These are phyloP conservation scores for Gaeumannomyces sp. DNA, from an alignment of 2,329 filamentous ascomycete species.

Conservation along the genomic window DNA sequence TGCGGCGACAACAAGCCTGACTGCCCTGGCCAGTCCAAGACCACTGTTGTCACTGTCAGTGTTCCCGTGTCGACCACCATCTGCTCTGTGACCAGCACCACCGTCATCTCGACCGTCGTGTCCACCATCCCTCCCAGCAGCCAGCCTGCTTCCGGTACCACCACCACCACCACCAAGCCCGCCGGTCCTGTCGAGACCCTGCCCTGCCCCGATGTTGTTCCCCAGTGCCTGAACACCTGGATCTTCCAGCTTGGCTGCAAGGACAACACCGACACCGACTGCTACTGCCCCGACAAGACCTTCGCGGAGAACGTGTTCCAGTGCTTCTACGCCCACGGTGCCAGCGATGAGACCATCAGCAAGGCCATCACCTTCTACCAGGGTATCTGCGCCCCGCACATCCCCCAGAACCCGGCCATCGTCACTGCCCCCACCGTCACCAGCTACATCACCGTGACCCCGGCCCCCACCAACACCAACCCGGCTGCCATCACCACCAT, in stretches of 20 bases:
- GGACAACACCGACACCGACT: conserved; percentile 74
- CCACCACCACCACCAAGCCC: conserved; percentile 30
- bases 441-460: conserved; percentile 50
- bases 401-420: conserved; percentile 75
- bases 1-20: conserved; percentile 39
- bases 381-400: conserved; percentile 77
- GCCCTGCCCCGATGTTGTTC: conserved; percentile 65
- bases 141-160: conserved; percentile 12
- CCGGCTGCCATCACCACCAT: conserved; percentile 41
- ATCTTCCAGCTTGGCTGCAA: conserved; percentile 66
- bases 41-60: conserved; percentile 39
- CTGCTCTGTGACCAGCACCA: conserved; percentile 54
- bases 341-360: conserved; percentile 57
- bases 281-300: conserved; percentile 76
- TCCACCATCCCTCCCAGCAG: conserved; percentile 19
- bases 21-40: conserved; percentile 44
- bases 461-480: conserved; percentile 32
- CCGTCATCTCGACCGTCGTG: conserved; percentile 27
- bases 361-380: conserved; percentile 77
- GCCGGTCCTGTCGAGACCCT: conserved; percentile 36
- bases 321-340: conserved; percentile 74
- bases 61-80: conserved; percentile 53
- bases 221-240: conserved; percentile 90
- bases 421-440: conserved; percentile 65
- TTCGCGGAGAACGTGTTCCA: conserved; percentile 75